These are phyloP conservation scores for Cercospora sp. DNA, from an alignment of 2,329 filamentous ascomycete genomes.

Conservation along the genomic window DNA sequence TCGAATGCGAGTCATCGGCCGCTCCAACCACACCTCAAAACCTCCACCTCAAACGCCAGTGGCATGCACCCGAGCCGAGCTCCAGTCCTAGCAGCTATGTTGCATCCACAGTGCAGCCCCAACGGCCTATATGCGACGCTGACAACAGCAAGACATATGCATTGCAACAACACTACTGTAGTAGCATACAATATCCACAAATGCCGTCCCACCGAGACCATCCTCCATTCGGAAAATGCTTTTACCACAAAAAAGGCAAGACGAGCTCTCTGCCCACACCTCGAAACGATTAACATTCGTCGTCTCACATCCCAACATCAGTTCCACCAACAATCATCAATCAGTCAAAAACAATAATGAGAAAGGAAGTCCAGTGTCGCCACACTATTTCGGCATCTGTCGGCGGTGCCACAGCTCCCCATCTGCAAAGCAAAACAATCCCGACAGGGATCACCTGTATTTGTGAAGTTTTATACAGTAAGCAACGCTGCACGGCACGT, in stretches of 20 bases:
- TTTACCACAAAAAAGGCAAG: neutral
- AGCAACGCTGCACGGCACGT: neutral
- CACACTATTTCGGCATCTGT: neutral
- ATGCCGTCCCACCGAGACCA: too few relatives aligned
- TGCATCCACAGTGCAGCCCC: too few relatives aligned
- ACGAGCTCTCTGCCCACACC: too few relatives aligned
- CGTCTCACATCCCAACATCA: too few relatives aligned
- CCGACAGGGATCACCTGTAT: neutral
- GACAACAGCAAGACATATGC: neutral
- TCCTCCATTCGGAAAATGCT: neutral
- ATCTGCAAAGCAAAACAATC: too few relatives aligned
- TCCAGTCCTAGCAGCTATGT: too few relatives aligned
- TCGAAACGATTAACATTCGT: too few relatives aligned
- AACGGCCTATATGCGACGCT: neutral
- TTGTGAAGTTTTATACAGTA: neutral
- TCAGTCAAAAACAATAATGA: too few relatives aligned
- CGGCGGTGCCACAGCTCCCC: neutral
- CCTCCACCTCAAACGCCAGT: neutral
- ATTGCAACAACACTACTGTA: too few relatives aligned
- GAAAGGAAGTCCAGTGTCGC: too few relatives aligned
- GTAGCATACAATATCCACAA: too few relatives aligned
- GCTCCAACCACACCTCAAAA: neutral
- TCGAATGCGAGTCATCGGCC: neutral
- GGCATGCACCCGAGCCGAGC: neutral
- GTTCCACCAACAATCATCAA: too few relatives aligned